phyloP scores from a whole-genome alignment of 805 yeast species.

The Cyberlindnera maritima region DNA sequence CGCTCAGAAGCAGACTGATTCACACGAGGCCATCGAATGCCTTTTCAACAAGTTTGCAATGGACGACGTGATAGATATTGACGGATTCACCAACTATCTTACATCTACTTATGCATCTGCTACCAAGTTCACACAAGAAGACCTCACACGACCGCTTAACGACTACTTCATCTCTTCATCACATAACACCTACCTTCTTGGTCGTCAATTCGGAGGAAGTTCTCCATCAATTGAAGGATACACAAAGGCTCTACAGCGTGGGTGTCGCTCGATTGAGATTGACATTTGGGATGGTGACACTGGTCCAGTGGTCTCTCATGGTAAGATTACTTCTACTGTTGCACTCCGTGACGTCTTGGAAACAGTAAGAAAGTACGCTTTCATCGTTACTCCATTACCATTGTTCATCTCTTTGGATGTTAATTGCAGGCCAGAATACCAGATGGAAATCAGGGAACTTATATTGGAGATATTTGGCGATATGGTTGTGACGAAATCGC shows the following conservation, averaged over 20 bases:
- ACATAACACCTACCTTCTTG: slow-evolving; percentile 88
- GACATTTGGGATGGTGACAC: slow-evolving; percentile 89
- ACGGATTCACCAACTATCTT: slow-evolving; percentile 28
- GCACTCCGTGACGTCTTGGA: slow-evolving; percentile 65
- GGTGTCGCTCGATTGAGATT: slow-evolving; percentile 92
- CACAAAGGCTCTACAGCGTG: slow-evolving; percentile 79
- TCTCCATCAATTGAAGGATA: slow-evolving; percentile 92
- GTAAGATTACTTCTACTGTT: slow-evolving; percentile 78
- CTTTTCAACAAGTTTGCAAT: slow-evolving; percentile 37
- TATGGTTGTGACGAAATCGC: slow-evolving; percentile 33
- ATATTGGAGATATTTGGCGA: slow-evolving; percentile 61
- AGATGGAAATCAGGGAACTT: slow-evolving; percentile 50
- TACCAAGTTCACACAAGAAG: slow-evolving; percentile 26
- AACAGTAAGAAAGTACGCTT: slow-evolving; percentile 80
- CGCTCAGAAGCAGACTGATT: slow-evolving; percentile 45
- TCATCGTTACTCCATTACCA: slow-evolving; percentile 84
- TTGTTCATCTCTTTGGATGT: slow-evolving; percentile 83
- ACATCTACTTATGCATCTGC: slow-evolving; percentile 29
- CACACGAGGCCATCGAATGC: slow-evolving; percentile 29
- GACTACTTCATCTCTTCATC: slow-evolving; percentile 91
- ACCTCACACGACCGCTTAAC: slow-evolving; percentile 63
- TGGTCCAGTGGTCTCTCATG: slow-evolving; percentile 90
- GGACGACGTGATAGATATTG: slow-evolving; percentile 12
- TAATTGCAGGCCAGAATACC: slow-evolving; percentile 70
- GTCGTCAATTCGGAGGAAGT: slow-evolving; percentile 83